Percentiles rank a stretch among this genome's conserved stretches.
phyloP scores from a whole-genome alignment of 208 protist species.

The Wallacemonas sp. region DNA sequence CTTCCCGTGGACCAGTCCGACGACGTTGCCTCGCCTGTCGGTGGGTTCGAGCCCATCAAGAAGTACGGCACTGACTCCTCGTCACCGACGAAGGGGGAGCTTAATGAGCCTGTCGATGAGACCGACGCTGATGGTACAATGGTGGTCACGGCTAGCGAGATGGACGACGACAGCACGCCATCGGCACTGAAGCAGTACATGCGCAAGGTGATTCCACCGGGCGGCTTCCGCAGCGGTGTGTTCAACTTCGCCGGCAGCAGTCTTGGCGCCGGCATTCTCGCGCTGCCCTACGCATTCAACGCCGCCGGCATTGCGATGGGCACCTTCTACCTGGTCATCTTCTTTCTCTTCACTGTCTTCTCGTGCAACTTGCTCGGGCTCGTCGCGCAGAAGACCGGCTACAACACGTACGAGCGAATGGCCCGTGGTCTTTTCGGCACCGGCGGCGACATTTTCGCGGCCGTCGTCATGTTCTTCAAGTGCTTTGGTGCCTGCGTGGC shows the following conservation, averaged over 20 bases:
- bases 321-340: slow-evolving; percentile 59
- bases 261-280: slow-evolving; percentile 72
- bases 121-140: not conserved
- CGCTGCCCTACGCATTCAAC: slow-evolving; percentile 62
- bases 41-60: not conserved
- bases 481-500: slow-evolving; percentile 78
- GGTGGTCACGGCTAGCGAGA: not conserved
- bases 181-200: slow-evolving; percentile 4
- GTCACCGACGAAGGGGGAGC: not conserved
- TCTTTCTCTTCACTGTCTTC: slow-evolving; percentile 71
- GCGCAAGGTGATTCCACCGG: slow-evolving; percentile 36
- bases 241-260: slow-evolving; percentile 76
- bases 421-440: slow-evolving; percentile 49
- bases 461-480: slow-evolving; percentile 71
- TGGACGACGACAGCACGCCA: not conserved
- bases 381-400: slow-evolving; percentile 48
- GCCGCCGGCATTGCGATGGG: slow-evolving; percentile 60
- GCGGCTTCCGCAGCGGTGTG: slow-evolving; percentile 48
- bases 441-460: slow-evolving; percentile 57
- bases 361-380: slow-evolving; percentile 59
- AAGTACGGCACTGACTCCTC: slow-evolving; percentile 2
- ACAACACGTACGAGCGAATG: slow-evolving; percentile 67
- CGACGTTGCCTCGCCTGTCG: not conserved
- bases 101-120: not conserved
- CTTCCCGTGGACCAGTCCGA: not conserved